Conservation (phyloP, 2,329 filamentous ascomycete genomes). For the Thermoascus crustaceus region DNA sequence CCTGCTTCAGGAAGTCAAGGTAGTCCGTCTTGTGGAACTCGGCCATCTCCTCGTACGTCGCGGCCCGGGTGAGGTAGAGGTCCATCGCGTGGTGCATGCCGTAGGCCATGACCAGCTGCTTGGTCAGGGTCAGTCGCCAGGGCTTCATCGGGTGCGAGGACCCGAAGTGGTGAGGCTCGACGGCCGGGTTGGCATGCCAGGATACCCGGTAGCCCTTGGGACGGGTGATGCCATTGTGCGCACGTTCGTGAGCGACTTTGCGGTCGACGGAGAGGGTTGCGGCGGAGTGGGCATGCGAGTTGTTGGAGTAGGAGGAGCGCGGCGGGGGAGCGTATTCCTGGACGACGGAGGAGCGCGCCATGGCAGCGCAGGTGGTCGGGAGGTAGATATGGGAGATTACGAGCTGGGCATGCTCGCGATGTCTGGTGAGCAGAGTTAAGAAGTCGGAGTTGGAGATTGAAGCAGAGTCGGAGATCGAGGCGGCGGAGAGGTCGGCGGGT, state of each 20-base stretch:
- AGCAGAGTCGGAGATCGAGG: too few species aligned
- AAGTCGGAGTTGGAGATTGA: not conserved
- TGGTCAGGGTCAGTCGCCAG: constrained; percentile 90
- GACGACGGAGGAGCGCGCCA: constrained; percentile 39
- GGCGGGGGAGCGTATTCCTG: constrained; percentile 42
- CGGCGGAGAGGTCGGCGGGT: too few species aligned
- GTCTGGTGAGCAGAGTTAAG: not conserved
- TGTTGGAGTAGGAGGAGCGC: constrained; percentile 23
- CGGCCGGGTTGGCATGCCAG: constrained; percentile 88
- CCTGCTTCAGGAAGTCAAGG: constrained; percentile 73
- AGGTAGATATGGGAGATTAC: not conserved
- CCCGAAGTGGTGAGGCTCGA: constrained; percentile 95
- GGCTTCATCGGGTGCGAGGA: constrained; percentile 98
- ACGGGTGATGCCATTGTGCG: constrained; percentile 61
- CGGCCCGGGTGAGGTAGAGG: constrained; percentile 74
- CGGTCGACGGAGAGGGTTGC: constrained; percentile 43
- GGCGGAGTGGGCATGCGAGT: too few species aligned
- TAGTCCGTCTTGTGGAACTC: constrained; percentile 86
- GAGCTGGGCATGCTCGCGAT: not conserved
- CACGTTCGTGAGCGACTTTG: constrained; percentile 47
- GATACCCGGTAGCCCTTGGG: constrained; percentile 87
- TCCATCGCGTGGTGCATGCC: constrained; percentile 97
- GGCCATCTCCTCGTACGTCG: constrained; percentile 78
- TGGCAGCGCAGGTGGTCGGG: constrained; percentile 13
- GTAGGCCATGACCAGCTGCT: constrained; percentile 88